Conservation (phyloP, 1,284 basidiomycete genomes). For the Microbotryum saponariae region DNA sequence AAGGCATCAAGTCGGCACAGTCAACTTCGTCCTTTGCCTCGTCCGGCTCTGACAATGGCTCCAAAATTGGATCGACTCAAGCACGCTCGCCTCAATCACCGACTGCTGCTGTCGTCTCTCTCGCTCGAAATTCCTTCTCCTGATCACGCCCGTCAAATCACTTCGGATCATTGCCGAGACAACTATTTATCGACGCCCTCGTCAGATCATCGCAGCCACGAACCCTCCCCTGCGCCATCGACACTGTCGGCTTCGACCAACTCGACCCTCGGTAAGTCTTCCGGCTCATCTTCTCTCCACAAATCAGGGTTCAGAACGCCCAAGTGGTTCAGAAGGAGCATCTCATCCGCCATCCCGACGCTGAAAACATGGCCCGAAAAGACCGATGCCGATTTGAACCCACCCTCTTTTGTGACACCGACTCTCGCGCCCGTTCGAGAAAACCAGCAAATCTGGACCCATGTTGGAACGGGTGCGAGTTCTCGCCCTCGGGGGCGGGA, state of each 20-base stretch:
- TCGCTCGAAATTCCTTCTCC: background rate
- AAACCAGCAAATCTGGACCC: background rate
- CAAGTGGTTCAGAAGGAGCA: slow-evolving; percentile 5
- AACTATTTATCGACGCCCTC: slow-evolving; percentile 7
- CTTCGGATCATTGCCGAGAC: slow-evolving; percentile 5
- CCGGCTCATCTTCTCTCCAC: too few species aligned
- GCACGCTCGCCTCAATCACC: background rate
- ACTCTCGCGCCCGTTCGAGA: too few species aligned
- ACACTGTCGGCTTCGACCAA: background rate
- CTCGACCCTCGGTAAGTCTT: too few species aligned
- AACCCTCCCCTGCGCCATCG: background rate
- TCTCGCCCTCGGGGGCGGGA: background rate
- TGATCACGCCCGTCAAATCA: background rate
- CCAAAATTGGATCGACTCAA: background rate
- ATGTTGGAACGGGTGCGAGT: slow-evolving; percentile 3
- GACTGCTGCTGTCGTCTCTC: background rate
- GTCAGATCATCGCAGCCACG: background rate
- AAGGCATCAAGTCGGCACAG: too few species aligned
- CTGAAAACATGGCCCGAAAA: too few species aligned
- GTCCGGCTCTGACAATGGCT: too few species aligned
- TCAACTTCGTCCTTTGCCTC: too few species aligned
- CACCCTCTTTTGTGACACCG: too few species aligned
- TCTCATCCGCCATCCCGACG: too few species aligned
- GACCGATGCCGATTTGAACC: too few species aligned
- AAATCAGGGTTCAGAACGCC: slow-evolving; percentile 3